Conservation (phyloP, 2,329 filamentous ascomycete genomes). For the Claviceps sp. region DNA sequence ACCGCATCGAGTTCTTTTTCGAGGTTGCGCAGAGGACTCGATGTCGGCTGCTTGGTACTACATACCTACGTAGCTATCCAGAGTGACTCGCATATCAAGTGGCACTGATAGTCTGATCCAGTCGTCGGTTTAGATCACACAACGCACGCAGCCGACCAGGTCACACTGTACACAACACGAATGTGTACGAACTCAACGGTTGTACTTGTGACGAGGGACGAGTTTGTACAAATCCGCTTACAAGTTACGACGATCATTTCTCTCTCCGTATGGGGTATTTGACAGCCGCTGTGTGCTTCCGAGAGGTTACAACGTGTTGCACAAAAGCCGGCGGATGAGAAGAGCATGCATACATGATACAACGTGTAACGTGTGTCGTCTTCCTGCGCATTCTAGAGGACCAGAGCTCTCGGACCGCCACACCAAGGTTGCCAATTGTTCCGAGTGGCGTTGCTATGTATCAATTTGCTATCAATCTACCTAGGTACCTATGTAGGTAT, state of each 20-base stretch:
- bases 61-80: background rate
- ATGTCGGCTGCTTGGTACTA: background rate
- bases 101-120: background rate
- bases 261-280: background rate
- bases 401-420: too few relatives aligned
- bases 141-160: constrained; percentile 1
- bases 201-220: background rate
- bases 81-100: background rate
- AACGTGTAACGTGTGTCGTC: too few relatives aligned
- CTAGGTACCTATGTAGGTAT: too few relatives aligned
- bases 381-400: too few relatives aligned
- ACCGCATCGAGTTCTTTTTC: background rate
- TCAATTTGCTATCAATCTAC: background rate
- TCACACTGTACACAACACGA: constrained; percentile 1
- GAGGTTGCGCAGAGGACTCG: background rate
- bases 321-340: background rate
- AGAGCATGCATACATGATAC: background rate
- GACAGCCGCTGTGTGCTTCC: background rate
- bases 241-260: background rate
- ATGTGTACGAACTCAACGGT: background rate
- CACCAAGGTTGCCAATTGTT: background rate
- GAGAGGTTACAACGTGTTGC: background rate
- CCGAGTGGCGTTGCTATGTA: background rate
- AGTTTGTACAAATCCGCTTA: background rate
- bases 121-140: background rate